phyloP scores from a whole-genome alignment of 148 eudicot species.

The Nyssa sinensis region DNA sequence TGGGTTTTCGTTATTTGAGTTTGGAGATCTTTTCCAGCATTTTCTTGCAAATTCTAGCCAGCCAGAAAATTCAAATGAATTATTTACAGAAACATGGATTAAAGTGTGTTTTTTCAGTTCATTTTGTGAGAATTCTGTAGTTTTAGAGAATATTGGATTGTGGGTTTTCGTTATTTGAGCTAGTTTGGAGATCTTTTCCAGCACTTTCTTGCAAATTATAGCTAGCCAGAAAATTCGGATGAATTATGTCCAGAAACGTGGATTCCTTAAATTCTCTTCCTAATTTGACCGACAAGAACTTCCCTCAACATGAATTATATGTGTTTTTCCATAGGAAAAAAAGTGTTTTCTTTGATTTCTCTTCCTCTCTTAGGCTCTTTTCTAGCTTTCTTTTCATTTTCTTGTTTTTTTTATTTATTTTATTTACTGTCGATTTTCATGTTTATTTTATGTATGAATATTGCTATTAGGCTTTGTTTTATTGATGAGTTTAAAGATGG shows the following conservation, averaged over 20 bases:
- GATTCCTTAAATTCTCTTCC: no score
- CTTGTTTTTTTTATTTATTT: constrained; percentile 2
- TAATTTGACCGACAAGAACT: neutral
- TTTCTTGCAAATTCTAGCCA: constrained; percentile 32
- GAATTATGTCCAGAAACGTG: neutral
- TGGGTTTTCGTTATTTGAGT: constrained; percentile 2
- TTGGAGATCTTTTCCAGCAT: constrained; percentile 17
- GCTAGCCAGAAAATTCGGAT: constrained; percentile 18
- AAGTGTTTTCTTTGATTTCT: neutral
- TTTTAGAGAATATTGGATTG: constrained; percentile 13
- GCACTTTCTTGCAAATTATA: constrained; percentile 32
- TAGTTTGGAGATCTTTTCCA: constrained; percentile 12
- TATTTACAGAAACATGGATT: neutral
- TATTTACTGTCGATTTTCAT: constrained; percentile 11
- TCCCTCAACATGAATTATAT: neutral
- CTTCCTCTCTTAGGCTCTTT: neutral
- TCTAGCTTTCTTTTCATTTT: no score
- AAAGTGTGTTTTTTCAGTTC: no score
- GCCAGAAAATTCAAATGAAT: constrained; percentile 16
- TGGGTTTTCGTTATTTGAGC: constrained; percentile 2
- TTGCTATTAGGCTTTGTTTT: constrained; percentile 10
- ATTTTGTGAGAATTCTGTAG: constrained; percentile 20
- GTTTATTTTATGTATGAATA: constrained; percentile 27
- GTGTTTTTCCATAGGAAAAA: neutral
- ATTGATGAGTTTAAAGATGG: constrained; percentile 3